Evolutionary conservation across 345 rosid genomes (phyloP), one percentile per base, ranked within the genome.

Genomic region (Salix brachista): DNA sequence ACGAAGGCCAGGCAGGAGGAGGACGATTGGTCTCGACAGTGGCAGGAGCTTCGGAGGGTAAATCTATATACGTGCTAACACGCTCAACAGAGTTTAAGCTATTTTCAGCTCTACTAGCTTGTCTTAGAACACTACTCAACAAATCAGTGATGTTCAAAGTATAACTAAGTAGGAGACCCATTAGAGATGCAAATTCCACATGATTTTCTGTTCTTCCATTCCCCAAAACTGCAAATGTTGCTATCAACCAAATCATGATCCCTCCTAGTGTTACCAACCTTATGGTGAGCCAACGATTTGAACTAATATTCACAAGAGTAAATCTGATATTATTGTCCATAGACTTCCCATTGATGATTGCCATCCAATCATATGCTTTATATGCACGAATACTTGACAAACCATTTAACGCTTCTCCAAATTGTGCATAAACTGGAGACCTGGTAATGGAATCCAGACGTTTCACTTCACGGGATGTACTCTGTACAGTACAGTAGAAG

Each of bases 1-100:
- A 93, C 44, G 97, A 92, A 65, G 99, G 99, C 99, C 99, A 96
- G 44, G 86, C 98, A 1, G 98, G 97, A 80, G 97, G 97, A 26
- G 99, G 99, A 10, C 98, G 94, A 80, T 88, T 92, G 82, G 79
- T 88, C 83, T 96, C 91, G 56, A 92, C 82, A 61, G 94, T 44
- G 58, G 84, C 85, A 48, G 97, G 93, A 80, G 98, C 98, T 84
- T 96, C 99, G 17, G 97, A 88, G 67, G 97, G 95, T 83, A 87
- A 81, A 70, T 96, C 99, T 42, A 96, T 85, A 69, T 96, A 96
- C 7, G 87, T 86, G 66, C 97, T 92, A 73, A 89, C 90, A 76
- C 99, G 94, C 87, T 96, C 99, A 76, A 96, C 97, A 36, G 99
- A 82, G 87, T 96, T 96, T 65, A 94, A 84, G 77, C 98, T 93